Evolutionary conservation across 176 grass and related monocot species (phyloP).

Genomic region (Oryza nivara): DNA sequence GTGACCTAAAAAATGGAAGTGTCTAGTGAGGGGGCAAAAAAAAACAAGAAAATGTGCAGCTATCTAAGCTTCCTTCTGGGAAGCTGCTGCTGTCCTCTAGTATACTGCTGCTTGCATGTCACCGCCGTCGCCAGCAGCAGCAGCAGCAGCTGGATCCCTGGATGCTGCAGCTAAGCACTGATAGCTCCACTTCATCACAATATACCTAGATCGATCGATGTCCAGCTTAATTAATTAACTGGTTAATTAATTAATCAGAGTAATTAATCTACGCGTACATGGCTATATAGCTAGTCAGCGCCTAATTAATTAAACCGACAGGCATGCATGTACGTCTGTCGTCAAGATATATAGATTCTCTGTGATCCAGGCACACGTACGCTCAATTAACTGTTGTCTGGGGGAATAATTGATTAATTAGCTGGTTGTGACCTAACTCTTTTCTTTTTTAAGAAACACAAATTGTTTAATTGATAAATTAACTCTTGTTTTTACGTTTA

Average conservation of each 20-base stretch:
- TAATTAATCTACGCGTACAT: not conserved
- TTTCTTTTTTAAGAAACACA: too few relatives aligned
- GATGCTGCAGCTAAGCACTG: slow-evolving; percentile 2
- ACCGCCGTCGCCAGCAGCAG: not conserved
- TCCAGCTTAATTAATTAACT: not conserved
- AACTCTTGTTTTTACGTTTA: too few relatives aligned
- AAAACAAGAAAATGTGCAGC: not conserved
- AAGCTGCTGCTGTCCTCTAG: not conserved
- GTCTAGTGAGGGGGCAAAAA: too few relatives aligned
- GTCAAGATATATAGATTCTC: not conserved
- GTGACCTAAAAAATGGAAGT: not conserved
- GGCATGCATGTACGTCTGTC: not conserved
- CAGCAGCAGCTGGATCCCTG: slow-evolving; percentile 33
- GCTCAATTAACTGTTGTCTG: not conserved
- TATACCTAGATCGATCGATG: too few relatives aligned
- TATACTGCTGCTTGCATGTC: not conserved
- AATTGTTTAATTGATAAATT: too few relatives aligned
- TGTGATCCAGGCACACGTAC: not conserved
- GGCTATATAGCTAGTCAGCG: not conserved
- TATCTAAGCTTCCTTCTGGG: not conserved
- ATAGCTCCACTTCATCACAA: slow-evolving; percentile 3
- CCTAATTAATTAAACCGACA: not conserved
- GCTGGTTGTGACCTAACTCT: not conserved
- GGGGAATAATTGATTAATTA: not conserved
- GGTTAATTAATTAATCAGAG: not conserved